Percentiles rank a stretch among this genome's conserved stretches.
phyloP scores from a whole-genome alignment of 2,329 filamentous ascomycete species.

The Colletotrichum karsti region DNA sequence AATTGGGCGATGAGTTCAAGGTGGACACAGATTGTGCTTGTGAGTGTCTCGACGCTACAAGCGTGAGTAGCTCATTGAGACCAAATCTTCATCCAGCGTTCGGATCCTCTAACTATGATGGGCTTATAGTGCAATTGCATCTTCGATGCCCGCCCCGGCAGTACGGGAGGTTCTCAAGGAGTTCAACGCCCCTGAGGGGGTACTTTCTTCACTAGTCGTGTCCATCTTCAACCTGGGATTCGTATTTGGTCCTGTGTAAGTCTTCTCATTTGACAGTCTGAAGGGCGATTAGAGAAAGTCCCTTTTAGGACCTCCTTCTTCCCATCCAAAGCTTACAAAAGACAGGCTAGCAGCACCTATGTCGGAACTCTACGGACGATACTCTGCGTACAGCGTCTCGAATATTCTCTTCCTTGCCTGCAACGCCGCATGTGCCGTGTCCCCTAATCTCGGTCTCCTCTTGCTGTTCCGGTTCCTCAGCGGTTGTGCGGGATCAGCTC shows the following conservation, averaged over 20 bases:
- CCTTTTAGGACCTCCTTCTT: too few relatives aligned
- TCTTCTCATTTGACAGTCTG: slow-evolving; percentile 24
- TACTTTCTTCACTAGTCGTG: slow-evolving; percentile 51
- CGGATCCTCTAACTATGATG: background rate
- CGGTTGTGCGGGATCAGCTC: slow-evolving; percentile 35
- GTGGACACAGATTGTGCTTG: slow-evolving; percentile 22
- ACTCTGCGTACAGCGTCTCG: slow-evolving; percentile 37
- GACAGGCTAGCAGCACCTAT: slow-evolving; percentile 38
- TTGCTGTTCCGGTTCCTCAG: slow-evolving; percentile 41
- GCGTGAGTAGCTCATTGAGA: slow-evolving; percentile 1
- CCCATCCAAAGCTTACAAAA: background rate
- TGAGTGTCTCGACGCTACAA: slow-evolving; percentile 5
- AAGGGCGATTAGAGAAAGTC: background rate
- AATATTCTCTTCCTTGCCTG: slow-evolving; percentile 40
- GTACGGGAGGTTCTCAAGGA: background rate
- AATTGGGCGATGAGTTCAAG: background rate
- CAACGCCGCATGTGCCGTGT: slow-evolving; percentile 38
- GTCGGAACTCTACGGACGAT: slow-evolving; percentile 46
- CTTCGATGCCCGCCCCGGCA: background rate
- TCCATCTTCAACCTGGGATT: slow-evolving; percentile 58
- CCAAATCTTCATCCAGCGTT: too few relatives aligned
- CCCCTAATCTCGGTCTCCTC: slow-evolving; percentile 36
- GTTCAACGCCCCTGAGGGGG: background rate
- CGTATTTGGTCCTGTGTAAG: slow-evolving; percentile 47
- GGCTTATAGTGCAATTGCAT: background rate